Base-by-base conservation (phyloP, 2,329 filamentous ascomycete species). In the Ceratocystis diversiconidia region DNA sequence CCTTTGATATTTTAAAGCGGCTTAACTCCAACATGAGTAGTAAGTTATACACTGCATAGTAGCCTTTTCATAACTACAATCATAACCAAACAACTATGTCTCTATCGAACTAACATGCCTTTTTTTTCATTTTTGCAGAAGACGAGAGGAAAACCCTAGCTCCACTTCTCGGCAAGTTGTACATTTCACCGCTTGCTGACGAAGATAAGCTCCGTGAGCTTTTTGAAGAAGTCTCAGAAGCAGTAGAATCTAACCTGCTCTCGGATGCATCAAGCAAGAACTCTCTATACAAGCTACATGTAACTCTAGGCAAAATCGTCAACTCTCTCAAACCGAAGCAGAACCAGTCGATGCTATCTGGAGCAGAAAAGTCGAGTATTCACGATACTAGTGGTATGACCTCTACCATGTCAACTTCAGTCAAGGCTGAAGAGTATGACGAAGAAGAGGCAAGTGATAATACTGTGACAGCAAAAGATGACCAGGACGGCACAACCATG, bases 131-230 rank as follows among this genome's bases (percentile, higher is more conserved):
- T 62, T 36, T 17, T 65, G 73, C 72, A 87, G 87, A 89, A 73
- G 91, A 96, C 69, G 92, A 96, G 75, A 90, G 89, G 76, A 96
- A 95, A 73, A 81, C 87, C 0, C 77, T 94, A 8, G 85, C 89
- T 32, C 82, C 85, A 0, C 82, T 96, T 61, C 81, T 97, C 1
- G 85, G 85, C 69, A 97, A 96, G 75, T 79, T 96, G 1, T 85
- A 92, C 72, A 81, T 97, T 61, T 85, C 87, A 1, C 82, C 89
- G 0, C 79, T 86, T 1, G 85, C 85, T 0, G 79, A 79, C 0
- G 80, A 84, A 68, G 78, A 81, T 25, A 83, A 82, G 70, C 76
- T 86, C 68, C 77, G 82, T 69, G 77, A 80, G 48, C 72, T 84
- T 44, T 85, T 86, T 73, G 77, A 79, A 41, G 78, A 83, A 60